A percentile compares a stretch with the other conserved stretches of the same genome.
These are phyloP conservation scores for Russula abietina DNA, from an alignment of 768 basidiomycete species.

Conservation along the genomic window DNA sequence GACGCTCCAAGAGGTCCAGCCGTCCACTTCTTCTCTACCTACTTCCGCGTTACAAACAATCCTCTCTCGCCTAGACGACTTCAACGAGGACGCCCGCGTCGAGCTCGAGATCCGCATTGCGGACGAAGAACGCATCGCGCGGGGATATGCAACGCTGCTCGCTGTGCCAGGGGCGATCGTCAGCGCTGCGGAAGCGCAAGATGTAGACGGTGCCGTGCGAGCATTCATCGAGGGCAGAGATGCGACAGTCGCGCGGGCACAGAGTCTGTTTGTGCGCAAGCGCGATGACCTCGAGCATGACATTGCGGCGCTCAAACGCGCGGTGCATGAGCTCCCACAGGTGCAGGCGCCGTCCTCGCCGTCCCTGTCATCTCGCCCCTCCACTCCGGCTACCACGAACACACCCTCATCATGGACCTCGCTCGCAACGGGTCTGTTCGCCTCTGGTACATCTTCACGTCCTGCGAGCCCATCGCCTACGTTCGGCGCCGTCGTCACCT, in stretches of 20 bases:
- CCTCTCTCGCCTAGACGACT: slow-evolving; percentile 62
- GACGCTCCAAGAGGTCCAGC: slow-evolving; percentile 28
- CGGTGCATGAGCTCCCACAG: slow-evolving; percentile 41
- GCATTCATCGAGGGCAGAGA: slow-evolving; percentile 55
- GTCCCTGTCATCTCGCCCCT: neutral
- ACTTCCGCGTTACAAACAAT: slow-evolving; percentile 42
- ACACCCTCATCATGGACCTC: slow-evolving; percentile 33
- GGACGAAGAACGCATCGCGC: slow-evolving; percentile 60
- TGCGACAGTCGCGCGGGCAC: slow-evolving; percentile 40
- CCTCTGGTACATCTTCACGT: slow-evolving; percentile 31
- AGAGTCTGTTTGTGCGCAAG: slow-evolving; percentile 48
- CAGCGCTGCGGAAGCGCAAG: slow-evolving; percentile 30
- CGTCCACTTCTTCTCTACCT: slow-evolving; percentile 22
- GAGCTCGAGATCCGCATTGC: slow-evolving; percentile 79
- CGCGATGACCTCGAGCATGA: slow-evolving; percentile 72
- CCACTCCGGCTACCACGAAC: slow-evolving; percentile 20
- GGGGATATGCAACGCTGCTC: slow-evolving; percentile 66
- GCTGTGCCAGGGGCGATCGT: slow-evolving; percentile 46
- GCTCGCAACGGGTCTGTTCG: slow-evolving; percentile 56
- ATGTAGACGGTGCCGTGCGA: slow-evolving; percentile 46
- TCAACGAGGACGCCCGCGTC: slow-evolving; percentile 71
- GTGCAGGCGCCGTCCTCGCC: neutral
- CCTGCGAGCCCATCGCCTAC: slow-evolving; percentile 46
- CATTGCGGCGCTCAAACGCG: slow-evolving; percentile 60
- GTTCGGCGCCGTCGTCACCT: slow-evolving; percentile 68